Evolutionary conservation across 148 eudicot species (phyloP).

Genomic region (Camellia japonica): DNA sequence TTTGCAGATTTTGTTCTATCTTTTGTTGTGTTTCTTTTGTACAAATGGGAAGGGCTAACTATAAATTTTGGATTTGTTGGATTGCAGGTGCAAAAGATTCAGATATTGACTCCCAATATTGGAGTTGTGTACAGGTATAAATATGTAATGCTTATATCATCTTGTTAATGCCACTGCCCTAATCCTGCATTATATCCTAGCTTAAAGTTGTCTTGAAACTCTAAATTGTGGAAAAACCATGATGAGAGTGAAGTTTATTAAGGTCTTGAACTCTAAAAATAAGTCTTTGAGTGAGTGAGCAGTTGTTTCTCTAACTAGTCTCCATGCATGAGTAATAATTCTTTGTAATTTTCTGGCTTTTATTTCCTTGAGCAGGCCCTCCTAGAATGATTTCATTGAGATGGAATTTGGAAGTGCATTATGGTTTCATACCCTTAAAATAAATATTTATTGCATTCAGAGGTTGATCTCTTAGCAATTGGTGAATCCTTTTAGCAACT

Average conservation of each 20-base stretch:
- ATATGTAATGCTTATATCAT: background rate
- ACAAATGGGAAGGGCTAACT: background rate
- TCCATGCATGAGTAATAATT: background rate
- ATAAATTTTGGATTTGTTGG: slow-evolving; percentile 14
- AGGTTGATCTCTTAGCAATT: background rate
- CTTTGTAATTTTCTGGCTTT: background rate
- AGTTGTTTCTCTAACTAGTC: background rate
- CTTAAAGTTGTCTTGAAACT: background rate
- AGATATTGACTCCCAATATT: slow-evolving; percentile 89
- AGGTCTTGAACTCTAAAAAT: background rate
- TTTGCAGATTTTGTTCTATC: background rate
- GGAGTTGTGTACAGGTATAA: slow-evolving; percentile 95
- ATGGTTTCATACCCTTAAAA: background rate
- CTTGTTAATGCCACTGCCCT: background rate
- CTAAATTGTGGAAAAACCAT: background rate
- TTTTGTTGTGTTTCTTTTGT: background rate
- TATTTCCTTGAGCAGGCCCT: background rate
- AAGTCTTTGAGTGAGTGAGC: background rate
- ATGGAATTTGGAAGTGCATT: background rate
- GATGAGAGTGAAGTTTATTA: background rate
- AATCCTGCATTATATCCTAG: background rate
- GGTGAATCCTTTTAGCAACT: background rate
- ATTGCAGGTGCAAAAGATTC: slow-evolving; percentile 89
- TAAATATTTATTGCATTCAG: background rate
- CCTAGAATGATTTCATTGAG: background rate